These are phyloP conservation scores for Adansonia gregorii DNA, from an alignment of 441 rosid species.

Conservation along the genomic window DNA sequence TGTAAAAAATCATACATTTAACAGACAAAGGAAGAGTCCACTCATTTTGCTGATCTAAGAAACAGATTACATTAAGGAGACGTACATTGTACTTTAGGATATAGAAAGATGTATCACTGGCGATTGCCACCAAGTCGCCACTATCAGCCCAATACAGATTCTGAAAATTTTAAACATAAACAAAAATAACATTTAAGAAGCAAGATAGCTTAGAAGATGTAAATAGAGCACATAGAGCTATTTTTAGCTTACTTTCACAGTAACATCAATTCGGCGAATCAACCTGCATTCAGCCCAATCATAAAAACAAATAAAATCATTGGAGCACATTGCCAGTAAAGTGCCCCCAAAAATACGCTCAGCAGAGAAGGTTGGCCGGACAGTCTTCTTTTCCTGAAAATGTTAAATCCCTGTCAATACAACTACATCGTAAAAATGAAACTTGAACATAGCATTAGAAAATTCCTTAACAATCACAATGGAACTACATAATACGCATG, in stretches of 20 bases:
- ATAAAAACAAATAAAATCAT: slow-evolving; percentile 96
- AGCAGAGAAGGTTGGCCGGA: slow-evolving; percentile 93
- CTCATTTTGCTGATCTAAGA: slow-evolving; percentile 18
- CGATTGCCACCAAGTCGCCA: slow-evolving; percentile 97
- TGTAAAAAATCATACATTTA: background rate
- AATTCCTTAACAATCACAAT: background rate
- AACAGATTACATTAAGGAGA: slow-evolving; percentile 9
- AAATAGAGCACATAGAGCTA: slow-evolving; percentile 25
- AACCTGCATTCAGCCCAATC: slow-evolving; percentile 99
- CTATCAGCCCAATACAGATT: slow-evolving; percentile 99
- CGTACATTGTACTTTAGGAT: slow-evolving; percentile 91
- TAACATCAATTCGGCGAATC: slow-evolving; percentile 94
- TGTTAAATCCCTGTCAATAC: slow-evolving; percentile 24
- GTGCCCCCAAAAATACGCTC: slow-evolving; percentile 92
- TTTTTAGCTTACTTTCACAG: slow-evolving; percentile 72
- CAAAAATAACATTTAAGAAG: slow-evolving; percentile 24
- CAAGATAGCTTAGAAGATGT: slow-evolving; percentile 28
- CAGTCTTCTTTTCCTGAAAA: slow-evolving; percentile 91
- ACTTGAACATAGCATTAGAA: background rate
- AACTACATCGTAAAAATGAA: background rate
- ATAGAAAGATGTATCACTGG: slow-evolving; percentile 96
- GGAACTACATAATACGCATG: background rate
- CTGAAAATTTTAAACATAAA: slow-evolving; percentile 50
- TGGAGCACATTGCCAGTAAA: slow-evolving; percentile 94
- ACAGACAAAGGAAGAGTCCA: slow-evolving; percentile 4